Evolutionary conservation across 768 basidiomycete genomes (phyloP).

Genomic region (Lactarius sp.): DNA sequence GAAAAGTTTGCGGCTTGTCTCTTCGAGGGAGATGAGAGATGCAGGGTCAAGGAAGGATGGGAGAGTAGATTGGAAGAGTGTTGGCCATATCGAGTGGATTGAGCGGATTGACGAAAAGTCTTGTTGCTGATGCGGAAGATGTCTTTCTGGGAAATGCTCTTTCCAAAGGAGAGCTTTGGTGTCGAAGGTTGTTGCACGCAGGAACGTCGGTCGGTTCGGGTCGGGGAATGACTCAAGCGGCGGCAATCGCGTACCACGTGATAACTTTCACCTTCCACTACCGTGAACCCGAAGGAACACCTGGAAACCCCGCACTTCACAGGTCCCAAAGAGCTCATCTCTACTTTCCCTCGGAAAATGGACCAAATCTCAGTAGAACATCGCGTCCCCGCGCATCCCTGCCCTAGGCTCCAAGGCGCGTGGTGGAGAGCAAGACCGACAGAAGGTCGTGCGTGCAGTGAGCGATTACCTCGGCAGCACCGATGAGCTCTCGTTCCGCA

Average conservation of each 20-base stretch:
- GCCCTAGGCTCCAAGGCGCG: constrained; percentile 36
- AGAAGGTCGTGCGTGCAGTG: constrained; percentile 14
- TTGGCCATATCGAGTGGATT: constrained; percentile 34
- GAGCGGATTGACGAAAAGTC: constrained; percentile 29
- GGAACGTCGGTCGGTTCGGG: neutral
- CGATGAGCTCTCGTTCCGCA: constrained; percentile 73
- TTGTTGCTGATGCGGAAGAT: constrained; percentile 32
- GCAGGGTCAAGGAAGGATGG: constrained; percentile 61
- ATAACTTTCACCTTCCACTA: neutral
- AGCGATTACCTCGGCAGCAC: constrained; percentile 69
- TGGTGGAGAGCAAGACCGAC: constrained; percentile 7
- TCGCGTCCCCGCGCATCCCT: constrained; percentile 10
- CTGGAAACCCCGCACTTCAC: neutral
- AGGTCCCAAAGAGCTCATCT: constrained; percentile 9
- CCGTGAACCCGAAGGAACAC: constrained; percentile 2
- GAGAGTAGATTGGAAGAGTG: constrained; percentile 14
- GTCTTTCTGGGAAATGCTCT: constrained; percentile 40
- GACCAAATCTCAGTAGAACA: constrained; percentile 12
- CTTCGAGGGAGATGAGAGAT: constrained; percentile 52
- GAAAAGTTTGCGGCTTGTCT: constrained; percentile 48
- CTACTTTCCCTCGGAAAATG: constrained; percentile 22
- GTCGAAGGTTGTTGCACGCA: constrained; percentile 8
- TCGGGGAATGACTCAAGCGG: no score
- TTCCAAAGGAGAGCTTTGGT: constrained; percentile 48
- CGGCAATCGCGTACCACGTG: neutral